phyloP scores from a whole-genome alignment of 805 yeast genomes.

The Teunomyces tritomae region DNA sequence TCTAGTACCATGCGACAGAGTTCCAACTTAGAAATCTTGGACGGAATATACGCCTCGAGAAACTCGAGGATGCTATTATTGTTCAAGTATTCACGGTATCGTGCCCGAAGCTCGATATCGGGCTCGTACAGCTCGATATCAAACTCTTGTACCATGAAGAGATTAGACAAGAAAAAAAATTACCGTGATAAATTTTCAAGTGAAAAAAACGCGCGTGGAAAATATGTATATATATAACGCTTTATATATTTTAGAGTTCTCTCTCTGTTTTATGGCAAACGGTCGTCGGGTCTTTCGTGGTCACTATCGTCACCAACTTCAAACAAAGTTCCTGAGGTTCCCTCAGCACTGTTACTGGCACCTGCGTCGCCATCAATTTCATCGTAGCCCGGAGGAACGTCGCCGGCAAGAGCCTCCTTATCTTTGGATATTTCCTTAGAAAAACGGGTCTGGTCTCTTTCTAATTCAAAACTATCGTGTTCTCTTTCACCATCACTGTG shows the following conservation, averaged over 20 bases:
- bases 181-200: no score
- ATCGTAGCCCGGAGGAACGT: slow-evolving; percentile 34
- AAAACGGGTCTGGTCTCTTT: slow-evolving; percentile 15
- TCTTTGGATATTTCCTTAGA: slow-evolving; percentile 5
- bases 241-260: background rate
- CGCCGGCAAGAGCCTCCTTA: slow-evolving; percentile 4
- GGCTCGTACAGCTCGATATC: slow-evolving; percentile 2
- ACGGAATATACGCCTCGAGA: slow-evolving; percentile 13
- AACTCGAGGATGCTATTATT: slow-evolving; percentile 14
- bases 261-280: slow-evolving; percentile 2
- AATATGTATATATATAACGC: background rate
- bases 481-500: slow-evolving; percentile 40
- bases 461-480: slow-evolving; percentile 40
- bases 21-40: slow-evolving; percentile 11
- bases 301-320: slow-evolving; percentile 35
- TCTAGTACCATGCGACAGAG: slow-evolving; percentile 13
- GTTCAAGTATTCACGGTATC: slow-evolving; percentile 12
- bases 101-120: background rate
- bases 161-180: no score
- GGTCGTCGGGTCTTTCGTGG: slow-evolving; percentile 10
- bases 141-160: background rate
- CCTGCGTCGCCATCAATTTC: slow-evolving; percentile 7
- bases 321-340: slow-evolving; percentile 32
- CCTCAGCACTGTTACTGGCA: slow-evolving; percentile 6
- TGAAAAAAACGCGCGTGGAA: no score